Evolutionary conservation across 805 yeast species (phyloP), one percentile per base, ranked within the genome.

Genomic region (Myxozyma neglecta): DNA sequence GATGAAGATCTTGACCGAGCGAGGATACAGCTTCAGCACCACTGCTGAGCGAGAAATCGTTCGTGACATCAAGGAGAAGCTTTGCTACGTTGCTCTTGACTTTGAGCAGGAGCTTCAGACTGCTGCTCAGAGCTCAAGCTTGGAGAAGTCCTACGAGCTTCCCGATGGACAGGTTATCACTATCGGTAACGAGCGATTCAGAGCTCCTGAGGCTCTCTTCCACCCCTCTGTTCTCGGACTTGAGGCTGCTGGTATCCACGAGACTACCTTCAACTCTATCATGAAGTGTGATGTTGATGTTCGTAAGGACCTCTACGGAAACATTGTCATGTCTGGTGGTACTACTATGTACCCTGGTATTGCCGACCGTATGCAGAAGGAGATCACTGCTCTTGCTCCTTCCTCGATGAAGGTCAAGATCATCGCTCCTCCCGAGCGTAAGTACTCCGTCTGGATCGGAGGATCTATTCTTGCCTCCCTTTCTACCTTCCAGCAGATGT

Each of bases 291-390:
- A 94, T 82, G 88, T 94, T 74, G 99, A 94, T 82, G 97, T 94
- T 73, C 90, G 99, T 83, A 93, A 90, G 85, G 98, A 93, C 81
- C 86, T 94, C 80, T 94, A 94, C 85, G 96, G 96, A 82, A 94
- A 94, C 88, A 94, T 94, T 76, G 99, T 94, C 78, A 88, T 94
- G 94, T 92, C 98, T 72, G 99, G 99, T 86, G 99, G 99, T 89
- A 92, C 98, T 75, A 94, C 99, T 73, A 91, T 94, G 98, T 94
- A 91, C 97, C 97, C 97, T 82, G 99, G 99, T 84, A 92, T 94
- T 80, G 97, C 97, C 80, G 98, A 94, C 86, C 93, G 99, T 86
- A 90, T 94, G 97, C 98, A 93, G 86, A 93, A 93, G 90, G 99
- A 94, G 85, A 91, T 94, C 76, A 90, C 97, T 73, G 97, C 97